Conservation (phyloP, 2,329 filamentous ascomycete genomes). For the Colletotrichum chlorophyti region DNA sequence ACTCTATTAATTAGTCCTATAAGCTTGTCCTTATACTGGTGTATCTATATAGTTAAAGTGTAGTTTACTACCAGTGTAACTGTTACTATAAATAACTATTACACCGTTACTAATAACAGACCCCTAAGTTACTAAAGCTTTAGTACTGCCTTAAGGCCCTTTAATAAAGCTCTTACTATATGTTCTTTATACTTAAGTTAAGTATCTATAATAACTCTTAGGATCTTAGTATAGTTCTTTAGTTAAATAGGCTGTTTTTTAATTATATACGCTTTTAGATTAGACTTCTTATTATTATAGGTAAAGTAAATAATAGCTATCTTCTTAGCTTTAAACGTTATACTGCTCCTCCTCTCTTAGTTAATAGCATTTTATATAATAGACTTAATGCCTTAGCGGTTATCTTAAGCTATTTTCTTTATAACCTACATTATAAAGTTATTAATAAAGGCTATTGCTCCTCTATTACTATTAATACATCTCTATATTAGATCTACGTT, state of each 20-base stretch:
- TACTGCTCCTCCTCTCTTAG: constrained; percentile 35
- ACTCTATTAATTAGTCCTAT: too few species aligned
- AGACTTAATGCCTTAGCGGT: constrained; percentile 33
- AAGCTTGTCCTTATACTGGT: too few species aligned
- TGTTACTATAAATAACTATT: too few species aligned
- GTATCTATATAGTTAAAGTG: too few species aligned
- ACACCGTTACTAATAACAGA: not conserved
- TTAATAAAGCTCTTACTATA: not conserved
- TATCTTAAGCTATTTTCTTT: constrained; percentile 31
- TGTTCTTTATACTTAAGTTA: not conserved
- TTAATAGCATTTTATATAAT: constrained; percentile 33
- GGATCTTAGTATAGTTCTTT: not conserved
- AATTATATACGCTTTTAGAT: not conserved
- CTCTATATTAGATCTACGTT: constrained; percentile 44
- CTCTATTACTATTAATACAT: constrained; percentile 34
- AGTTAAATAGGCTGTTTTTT: not conserved
- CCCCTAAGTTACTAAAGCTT: not conserved
- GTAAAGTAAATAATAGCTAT: constrained; percentile 71
- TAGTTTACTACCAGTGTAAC: too few species aligned
- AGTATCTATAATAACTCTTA: not conserved
- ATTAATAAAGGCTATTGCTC: constrained; percentile 36
- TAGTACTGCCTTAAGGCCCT: not conserved
- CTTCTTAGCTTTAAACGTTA: constrained; percentile 36
- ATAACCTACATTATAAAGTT: constrained; percentile 35
- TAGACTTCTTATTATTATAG: constrained; percentile 51